Conservation (phyloP, 345 rosid genomes). For the Bretschneidera sinensis region DNA sequence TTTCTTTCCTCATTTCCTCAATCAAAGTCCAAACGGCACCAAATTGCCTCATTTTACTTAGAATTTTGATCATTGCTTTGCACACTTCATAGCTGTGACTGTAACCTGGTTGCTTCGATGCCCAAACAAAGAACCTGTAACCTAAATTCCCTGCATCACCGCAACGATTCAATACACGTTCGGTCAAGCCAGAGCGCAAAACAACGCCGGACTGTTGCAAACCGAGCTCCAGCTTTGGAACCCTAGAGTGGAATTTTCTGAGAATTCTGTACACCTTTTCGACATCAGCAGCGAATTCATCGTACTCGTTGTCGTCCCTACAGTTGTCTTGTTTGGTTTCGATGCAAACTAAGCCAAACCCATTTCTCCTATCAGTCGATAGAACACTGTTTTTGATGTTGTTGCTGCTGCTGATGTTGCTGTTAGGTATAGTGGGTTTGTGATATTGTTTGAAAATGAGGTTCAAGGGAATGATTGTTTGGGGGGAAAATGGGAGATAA, state of each 20-base stretch:
- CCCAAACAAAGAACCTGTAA: slow-evolving; percentile 77
- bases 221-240: slow-evolving; percentile 73
- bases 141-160: slow-evolving; percentile 90
- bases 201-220: slow-evolving; percentile 68
- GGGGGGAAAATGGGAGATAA: slow-evolving; percentile 3
- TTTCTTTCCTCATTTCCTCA: slow-evolving; percentile 81
- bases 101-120: slow-evolving; percentile 72
- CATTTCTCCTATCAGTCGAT: slow-evolving; percentile 19
- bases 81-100: slow-evolving; percentile 61
- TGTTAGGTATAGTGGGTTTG: slow-evolving; percentile 9
- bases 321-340: slow-evolving; percentile 21
- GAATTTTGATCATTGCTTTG: slow-evolving; percentile 63
- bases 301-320: slow-evolving; percentile 22
- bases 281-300: slow-evolving; percentile 69
- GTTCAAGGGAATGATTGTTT: slow-evolving; percentile 1
- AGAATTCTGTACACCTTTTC: slow-evolving; percentile 74
- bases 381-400: neutral
- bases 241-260: slow-evolving; percentile 63
- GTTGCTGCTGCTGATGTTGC: slow-evolving; percentile 12
- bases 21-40: slow-evolving; percentile 84
- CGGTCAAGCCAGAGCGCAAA: slow-evolving; percentile 62
- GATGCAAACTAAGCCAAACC: slow-evolving; percentile 46
- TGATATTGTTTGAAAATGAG: slow-evolving; percentile 9
- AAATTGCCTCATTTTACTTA: slow-evolving; percentile 83
- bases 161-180: slow-evolving; percentile 80